Evolutionary conservation across 305 asterid species (phyloP).

Genomic region (Solanum chacoense): DNA sequence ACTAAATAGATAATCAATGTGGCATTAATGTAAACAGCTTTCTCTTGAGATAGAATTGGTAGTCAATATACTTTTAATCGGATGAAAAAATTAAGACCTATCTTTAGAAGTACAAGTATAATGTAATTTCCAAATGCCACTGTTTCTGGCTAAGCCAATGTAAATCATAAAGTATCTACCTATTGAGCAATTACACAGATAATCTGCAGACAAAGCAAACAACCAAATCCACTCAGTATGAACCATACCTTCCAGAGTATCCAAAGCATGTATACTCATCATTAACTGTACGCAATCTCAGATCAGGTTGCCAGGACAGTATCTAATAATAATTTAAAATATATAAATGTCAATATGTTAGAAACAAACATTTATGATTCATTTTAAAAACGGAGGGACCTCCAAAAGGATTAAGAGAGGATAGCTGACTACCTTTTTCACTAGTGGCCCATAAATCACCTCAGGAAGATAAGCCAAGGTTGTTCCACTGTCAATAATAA

Average conservation of each 20-base stretch:
- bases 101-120: neutral
- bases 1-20: neutral
- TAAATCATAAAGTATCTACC: neutral
- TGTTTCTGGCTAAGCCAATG: neutral
- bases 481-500: constrained; percentile 96
- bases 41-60: neutral
- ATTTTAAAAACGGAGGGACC: constrained; percentile 9
- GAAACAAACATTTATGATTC: neutral
- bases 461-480: constrained; percentile 95
- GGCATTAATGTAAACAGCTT: neutral
- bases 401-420: neutral
- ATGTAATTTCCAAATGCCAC: neutral
- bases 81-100: neutral
- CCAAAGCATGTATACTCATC: constrained; percentile 91
- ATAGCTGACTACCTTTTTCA: constrained; percentile 35
- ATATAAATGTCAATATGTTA: neutral
- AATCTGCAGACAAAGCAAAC: neutral
- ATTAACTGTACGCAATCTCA: constrained; percentile 62
- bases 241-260: constrained; percentile 73
- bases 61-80: neutral
- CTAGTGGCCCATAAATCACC: constrained; percentile 61
- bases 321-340: constrained; percentile 42
- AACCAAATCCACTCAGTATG: neutral
- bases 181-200: neutral
- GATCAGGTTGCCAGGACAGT: constrained; percentile 72